Evolutionary conservation across 768 basidiomycete genomes (phyloP), one percentile per base, ranked within the genome.

Genomic region (Podaxis mareebaensis): DNA sequence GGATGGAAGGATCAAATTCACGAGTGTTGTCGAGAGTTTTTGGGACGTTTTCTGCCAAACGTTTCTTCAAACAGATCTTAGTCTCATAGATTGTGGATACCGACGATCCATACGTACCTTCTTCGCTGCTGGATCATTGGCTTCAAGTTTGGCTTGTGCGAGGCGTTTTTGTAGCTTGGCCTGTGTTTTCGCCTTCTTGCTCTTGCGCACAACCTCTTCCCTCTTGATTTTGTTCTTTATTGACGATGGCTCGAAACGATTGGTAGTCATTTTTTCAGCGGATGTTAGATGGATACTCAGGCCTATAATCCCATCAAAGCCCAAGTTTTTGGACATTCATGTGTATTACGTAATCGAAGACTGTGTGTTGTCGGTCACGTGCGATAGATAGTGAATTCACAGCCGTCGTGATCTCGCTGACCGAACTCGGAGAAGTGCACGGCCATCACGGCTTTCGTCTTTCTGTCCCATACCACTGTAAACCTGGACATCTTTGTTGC

Each of bases 1-100:
- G 73, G 71, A 86, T 81, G 40, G 87, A 87, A 6, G 88, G 89
- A 71, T 91, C 91, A 71, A 87, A 91, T 74, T 96, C 90, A 65
- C 96, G 87, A 64, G 88, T 91, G 72, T 98, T 99, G 72, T 99
- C 97, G 24, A 98, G 85, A 0, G 97, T 99, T 51, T 85, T 84
- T 0, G 96, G 96, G 10, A 96, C 82, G 79, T 97, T 97, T 69
- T 91, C 86, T 5, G 85, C 83, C 24, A 92, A 77, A 61, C 95
- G 87, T 87, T 89, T 89, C 94, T 96, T 11, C 11, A 49, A 38
- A 44, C 33, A 24, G 11, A 12, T 28, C 13, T 67, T 36, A 26
- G 30, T 66, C 11, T 60, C 15, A 17, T 30, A 24, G 49, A 28
- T 22, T 22, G 20, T 3, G 7, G 8, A 46, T 46, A 20, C 20